A percentile compares a stretch with the other conserved stretches of the same genome.
Evolutionary conservation across 2,329 filamentous ascomycete genomes (phyloP).

Genomic region (Tolypocladium endophyticum): DNA sequence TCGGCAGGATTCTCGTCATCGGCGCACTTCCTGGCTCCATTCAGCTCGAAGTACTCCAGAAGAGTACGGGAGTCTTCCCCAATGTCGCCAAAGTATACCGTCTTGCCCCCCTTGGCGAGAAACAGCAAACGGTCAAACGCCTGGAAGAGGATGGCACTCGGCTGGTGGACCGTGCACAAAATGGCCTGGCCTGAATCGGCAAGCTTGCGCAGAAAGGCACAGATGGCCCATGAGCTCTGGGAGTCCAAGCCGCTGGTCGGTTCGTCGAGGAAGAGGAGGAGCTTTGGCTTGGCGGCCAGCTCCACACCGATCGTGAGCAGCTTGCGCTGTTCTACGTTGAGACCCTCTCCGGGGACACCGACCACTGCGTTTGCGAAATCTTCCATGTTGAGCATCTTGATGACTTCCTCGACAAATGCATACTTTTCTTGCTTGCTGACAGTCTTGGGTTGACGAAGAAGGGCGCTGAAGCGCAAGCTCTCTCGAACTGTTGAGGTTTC

Average conservation of each 20-base stretch:
- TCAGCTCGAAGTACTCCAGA: conserved; percentile 52
- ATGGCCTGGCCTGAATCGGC: conserved; percentile 43
- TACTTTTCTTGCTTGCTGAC: conserved; percentile 48
- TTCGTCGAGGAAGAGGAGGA: conserved; percentile 53
- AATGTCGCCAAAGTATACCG: conserved; percentile 60
- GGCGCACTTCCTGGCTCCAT: conserved; percentile 50
- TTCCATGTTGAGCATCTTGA: conserved; percentile 55
- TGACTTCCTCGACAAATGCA: conserved; percentile 52
- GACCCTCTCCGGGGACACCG: conserved; percentile 48
- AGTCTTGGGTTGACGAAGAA: conserved; percentile 43
- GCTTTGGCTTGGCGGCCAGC: conserved; percentile 43
- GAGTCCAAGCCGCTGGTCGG: conserved; percentile 52
- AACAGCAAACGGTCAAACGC: conserved; percentile 53
- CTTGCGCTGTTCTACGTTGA: conserved; percentile 53
- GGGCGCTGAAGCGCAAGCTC: conserved; percentile 43
- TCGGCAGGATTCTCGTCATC: conserved; percentile 62
- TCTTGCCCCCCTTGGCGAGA: conserved; percentile 53
- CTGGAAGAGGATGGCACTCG: conserved; percentile 40
- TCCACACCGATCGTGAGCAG: conserved; percentile 52
- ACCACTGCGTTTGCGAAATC: conserved; percentile 58
- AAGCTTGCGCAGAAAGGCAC: conserved; percentile 50
- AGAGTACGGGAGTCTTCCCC: conserved; percentile 47
- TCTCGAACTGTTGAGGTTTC: conserved; percentile 45
- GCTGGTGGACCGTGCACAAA: conserved; percentile 46
- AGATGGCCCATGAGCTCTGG: conserved; percentile 54